Conservation (phyloP, 495 filamentous ascomycete genomes). For the Delitschia confertaspora region DNA sequence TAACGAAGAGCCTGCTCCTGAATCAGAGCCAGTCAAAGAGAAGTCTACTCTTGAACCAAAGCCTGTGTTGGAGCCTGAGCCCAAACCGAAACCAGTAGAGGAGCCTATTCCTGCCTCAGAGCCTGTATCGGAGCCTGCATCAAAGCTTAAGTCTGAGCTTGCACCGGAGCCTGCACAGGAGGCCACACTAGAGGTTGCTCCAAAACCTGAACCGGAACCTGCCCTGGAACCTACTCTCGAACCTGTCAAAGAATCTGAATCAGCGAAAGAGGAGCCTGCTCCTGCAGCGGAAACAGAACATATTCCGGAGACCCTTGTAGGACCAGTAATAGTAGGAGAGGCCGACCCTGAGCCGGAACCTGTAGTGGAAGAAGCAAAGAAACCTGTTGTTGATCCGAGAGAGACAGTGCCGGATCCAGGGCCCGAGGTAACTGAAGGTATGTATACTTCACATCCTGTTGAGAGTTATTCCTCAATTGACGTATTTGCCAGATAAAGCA, state of each 20-base stretch:
- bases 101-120: conserved; percentile 4
- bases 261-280: background rate
- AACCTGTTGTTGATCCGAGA: no score
- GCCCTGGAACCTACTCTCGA: conserved; percentile 1
- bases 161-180: conserved; percentile 5
- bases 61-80: no score
- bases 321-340: conserved; percentile 1
- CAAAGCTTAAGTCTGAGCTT: conserved; percentile 3
- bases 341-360: conserved; percentile 9
- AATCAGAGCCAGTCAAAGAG: background rate
- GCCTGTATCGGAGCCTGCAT: conserved; percentile 1
- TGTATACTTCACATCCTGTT: no score
- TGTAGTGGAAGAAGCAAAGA: conserved; percentile 6
- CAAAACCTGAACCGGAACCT: conserved; percentile 8
- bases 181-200: background rate
- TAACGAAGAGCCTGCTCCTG: background rate
- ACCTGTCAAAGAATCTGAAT: conserved; percentile 4
- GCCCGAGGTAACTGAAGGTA: background rate
- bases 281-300: conserved; percentile 1
- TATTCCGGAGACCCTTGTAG: no score
- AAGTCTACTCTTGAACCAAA: no score
- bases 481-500: no score
- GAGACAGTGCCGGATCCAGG: background rate
- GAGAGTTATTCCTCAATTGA: no score
- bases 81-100: no score